Base-by-base conservation (phyloP, 2,329 filamentous ascomycete species). In the Leptosphaerulina australis region DNA sequence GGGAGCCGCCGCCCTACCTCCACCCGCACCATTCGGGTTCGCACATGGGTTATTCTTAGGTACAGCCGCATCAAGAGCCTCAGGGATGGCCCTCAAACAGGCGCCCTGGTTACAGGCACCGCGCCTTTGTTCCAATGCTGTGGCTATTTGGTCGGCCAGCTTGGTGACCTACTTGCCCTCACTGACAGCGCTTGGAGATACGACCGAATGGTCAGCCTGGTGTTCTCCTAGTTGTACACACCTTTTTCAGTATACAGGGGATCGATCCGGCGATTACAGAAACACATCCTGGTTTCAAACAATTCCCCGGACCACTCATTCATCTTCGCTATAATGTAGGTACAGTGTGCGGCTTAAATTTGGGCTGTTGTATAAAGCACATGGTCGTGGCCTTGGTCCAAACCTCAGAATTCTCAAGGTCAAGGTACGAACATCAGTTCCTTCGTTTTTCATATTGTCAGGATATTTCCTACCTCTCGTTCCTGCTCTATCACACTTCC, bases 261-360 rank as follows among this genome's bases (percentile, higher is more conserved):
- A 64, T 64, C 56, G 53, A 63, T 66, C 62, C 62, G 69, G 70
- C 71, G 71, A 71, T 68, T 73, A 71, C 60, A 69, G 67, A 71
- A 71, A 73, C 70, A 62, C 55, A 59, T 61, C 62, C 57, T 59
- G 59, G 70, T 73, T 73, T 73, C 70, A 72, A 59, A 59, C 49
- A 70, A 68, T 70, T 71, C 68, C 69, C 67, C 67, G 64, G 59
- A 46, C 44, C 62, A 60, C 65, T 64, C 56, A 50, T 55, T 60
- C 59, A 62, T 57, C 67, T 58, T 59, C 62, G 60, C 60, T 56
- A 51, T 46, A 48, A 55, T 50, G 44, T 58, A 66, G 55, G 59
- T 58, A 59, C 57, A 53, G 38, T 38, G 53, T 67, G 62, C 63
- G 58, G 56, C 62, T 64, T 54, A 44, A 44, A 38, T 8, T 33